Base-by-base conservation (phyloP, 169 alveolate genomes). In the Plasmodium gallinaceum region DNA sequence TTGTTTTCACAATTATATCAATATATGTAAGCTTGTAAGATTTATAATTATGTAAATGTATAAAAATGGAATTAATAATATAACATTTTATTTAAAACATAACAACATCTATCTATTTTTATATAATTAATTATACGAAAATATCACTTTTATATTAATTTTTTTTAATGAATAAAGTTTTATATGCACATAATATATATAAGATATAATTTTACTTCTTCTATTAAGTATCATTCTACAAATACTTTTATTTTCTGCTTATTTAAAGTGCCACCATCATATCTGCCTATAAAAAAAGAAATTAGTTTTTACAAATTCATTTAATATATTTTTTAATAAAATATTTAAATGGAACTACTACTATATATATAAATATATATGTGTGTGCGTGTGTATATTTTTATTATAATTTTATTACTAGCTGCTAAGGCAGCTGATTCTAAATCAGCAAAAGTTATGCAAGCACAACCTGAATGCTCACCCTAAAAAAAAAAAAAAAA, bases 401-500 rank as follows among this genome's bases (percentile, higher is more conserved):
- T 20, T 69, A 2, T 32, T 78, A 45, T 74, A 58, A 58, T 26
- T 78, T 20, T 78, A 42, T 51, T 78, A 78, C 89, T 78, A 24
- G 89, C 89, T 78, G 89, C 89, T 42, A 78, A 20, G 18, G 89
- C 22, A 7, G 89, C 89, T 16, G 70, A 64, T 78, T 78, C 89
- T 16, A 51, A 26, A 7, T 78, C 76, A n/a, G 89, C 78, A 45
- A 78, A 78, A 37, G 89, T 78, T 51, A 78, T 32, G 68, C 70
- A 78, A 9, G 89, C 89, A 43, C 89, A 52, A 22, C 89, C 89
- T 48, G 89, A 78, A 45, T 78, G 89, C 20, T 64, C 76, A n/a
- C 89, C 89, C 89, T 73, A 58, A 32, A 52, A 61, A 45, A 26
- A 60, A 60, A 74, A 16, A 24, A 64, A 43, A 45, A 39, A 64